phyloP scores from a whole-genome alignment of 2,329 filamentous ascomycete genomes.

The Teratosphaeria epicoccoides region DNA sequence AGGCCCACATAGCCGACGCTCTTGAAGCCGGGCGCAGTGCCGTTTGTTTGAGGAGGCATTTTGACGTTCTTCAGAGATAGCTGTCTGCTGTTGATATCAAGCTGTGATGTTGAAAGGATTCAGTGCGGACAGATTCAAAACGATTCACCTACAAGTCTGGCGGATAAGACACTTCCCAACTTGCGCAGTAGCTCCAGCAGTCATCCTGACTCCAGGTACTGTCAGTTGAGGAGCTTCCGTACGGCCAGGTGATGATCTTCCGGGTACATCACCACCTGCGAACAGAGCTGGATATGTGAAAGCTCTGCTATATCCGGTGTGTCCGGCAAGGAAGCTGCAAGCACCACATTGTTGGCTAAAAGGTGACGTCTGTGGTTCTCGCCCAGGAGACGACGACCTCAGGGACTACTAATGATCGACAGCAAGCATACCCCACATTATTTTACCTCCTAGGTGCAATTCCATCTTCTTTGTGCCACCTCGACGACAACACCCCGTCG shows the following conservation, averaged over 20 bases:
- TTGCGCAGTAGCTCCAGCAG: neutral
- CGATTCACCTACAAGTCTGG: too few species aligned
- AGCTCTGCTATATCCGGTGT: neutral
- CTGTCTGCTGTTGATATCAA: too few species aligned
- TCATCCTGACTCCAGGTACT: neutral
- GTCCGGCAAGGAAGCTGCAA: neutral
- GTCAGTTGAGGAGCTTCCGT: slow-evolving; percentile 1
- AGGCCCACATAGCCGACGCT: slow-evolving; percentile 27
- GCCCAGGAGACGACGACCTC: too few species aligned
- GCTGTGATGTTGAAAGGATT: too few species aligned
- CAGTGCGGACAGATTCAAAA: too few species aligned
- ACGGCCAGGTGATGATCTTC: neutral
- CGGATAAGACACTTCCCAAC: too few species aligned
- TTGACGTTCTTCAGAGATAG: neutral
- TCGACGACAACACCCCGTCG: neutral
- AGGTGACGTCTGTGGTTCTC: neutral
- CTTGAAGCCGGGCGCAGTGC: slow-evolving; percentile 8
- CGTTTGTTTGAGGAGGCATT: neutral
- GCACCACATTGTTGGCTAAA: neutral
- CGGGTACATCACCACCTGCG: too few species aligned
- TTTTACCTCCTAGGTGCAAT: too few species aligned
- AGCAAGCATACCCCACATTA: neutral
- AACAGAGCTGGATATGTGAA: too few species aligned
- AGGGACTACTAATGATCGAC: too few species aligned
- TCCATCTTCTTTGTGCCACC: too few species aligned